Evolutionary conservation across 2,329 filamentous ascomycete species (phyloP), one percentile per base, ranked within the genome.

Genomic region (Aspergillus carbonarius): DNA sequence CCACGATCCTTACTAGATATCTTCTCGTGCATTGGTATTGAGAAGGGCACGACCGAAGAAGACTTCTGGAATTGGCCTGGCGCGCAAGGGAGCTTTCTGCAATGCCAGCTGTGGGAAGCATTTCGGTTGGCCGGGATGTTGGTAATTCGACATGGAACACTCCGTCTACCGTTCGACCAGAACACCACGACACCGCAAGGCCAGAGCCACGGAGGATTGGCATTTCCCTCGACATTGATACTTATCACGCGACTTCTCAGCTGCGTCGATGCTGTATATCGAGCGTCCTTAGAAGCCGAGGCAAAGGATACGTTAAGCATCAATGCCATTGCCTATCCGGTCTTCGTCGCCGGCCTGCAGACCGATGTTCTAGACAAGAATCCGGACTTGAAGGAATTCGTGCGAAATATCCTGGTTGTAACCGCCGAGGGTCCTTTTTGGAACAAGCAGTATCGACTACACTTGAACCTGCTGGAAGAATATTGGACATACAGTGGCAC

Each of bases 11-110:
- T 73, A 5, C 20, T 73, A 3, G 69, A 73, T 47, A 54, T 73
- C 0, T 66, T 69, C 30, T 66, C 70, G 1, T 63, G 65, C 1
- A 67, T 72, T 13, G 64, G 62, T 1, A 17, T n/a, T n/a, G n/a
- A n/a, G n/a, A n/a, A 63, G 2, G 60, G 67, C 7, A 62, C 67
- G 1, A 66, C 64, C 0, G 71, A 73, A 37, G 60, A 64, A 32
- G 64, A 60, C 12, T 67, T 73, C 27, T 72, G 69, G 71, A 57
- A 70, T 34, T 71, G 71, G 70, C 57, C 69, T 0, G 69, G 68
- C 12, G 61, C 65, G 12, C 7, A 57, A 4, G 67, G 71, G 2
- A 70, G 32, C 42, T 66, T 72, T 25, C 23, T 67, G 7, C 69
- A 70, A 27, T 68, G 59, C 18, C 70, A 71, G 48, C 46, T 73